Evolutionary conservation across 306 rosid species (phyloP).

Genomic region (Citrullus mucosospermus): DNA sequence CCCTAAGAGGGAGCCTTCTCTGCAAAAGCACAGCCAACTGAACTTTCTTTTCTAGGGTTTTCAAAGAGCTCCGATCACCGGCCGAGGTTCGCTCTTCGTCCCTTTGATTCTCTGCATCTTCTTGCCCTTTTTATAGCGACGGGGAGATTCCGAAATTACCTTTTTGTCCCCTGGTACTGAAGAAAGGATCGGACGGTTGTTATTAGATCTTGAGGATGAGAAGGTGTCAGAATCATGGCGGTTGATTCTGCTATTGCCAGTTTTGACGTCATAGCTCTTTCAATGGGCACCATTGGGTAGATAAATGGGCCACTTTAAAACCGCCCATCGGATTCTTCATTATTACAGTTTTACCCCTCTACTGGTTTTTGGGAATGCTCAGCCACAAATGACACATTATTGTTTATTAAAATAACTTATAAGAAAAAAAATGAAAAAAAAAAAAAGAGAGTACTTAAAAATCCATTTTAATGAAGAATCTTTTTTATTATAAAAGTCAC

Average conservation of each 20-base stretch:
- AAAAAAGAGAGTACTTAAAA: too few species aligned
- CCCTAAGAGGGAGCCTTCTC: constrained; percentile 19
- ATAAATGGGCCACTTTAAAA: background rate
- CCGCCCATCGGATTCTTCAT: background rate
- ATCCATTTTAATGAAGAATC: too few species aligned
- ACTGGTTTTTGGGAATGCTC: background rate
- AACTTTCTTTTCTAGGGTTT: background rate
- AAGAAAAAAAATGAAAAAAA: too few species aligned
- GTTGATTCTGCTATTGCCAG: background rate
- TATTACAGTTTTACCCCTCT: background rate
- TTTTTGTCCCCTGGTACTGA: background rate
- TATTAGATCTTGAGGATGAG: background rate
- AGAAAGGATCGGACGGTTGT: background rate
- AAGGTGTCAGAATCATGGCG: constrained; percentile 2
- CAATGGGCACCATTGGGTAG: background rate
- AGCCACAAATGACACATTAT: background rate
- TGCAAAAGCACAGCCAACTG: background rate
- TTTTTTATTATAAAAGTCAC: too few species aligned
- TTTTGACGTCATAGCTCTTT: background rate
- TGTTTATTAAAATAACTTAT: too few species aligned
- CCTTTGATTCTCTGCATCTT: background rate
- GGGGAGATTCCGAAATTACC: background rate
- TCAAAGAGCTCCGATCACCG: background rate
- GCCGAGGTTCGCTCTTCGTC: background rate
- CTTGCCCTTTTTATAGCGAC: background rate